These are phyloP conservation scores for Pulicaria dysenterica DNA, from an alignment of 129 eudicot species.

Conservation along the genomic window DNA sequence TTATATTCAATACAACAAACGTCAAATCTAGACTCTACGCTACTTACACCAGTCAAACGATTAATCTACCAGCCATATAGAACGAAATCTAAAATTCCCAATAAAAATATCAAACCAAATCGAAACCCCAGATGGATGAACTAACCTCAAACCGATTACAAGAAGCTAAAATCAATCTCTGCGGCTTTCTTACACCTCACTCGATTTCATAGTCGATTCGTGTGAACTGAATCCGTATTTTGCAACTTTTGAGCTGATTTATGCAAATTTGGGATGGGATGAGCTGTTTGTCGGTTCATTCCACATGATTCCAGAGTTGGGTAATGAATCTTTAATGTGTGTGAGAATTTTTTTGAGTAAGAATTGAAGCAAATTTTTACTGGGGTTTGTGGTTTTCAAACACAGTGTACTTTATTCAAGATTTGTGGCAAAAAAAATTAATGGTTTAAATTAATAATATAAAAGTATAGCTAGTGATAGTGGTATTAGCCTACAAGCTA, in stretches of 20 bases:
- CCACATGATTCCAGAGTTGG: slow-evolving; percentile 34
- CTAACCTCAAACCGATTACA: slow-evolving; percentile 28
- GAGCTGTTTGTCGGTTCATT: slow-evolving; percentile 39
- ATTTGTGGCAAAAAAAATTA: neutral
- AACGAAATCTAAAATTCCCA: neutral
- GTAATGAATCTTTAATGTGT: slow-evolving; percentile 35
- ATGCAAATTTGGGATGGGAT: slow-evolving; percentile 12
- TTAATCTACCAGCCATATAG: neutral
- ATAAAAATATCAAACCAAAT: neutral
- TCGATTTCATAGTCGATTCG: slow-evolving; percentile 11
- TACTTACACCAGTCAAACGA: neutral
- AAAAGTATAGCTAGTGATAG: neutral
- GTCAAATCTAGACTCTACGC: slow-evolving; percentile 8
- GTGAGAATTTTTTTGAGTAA: neutral
- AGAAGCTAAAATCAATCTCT: neutral
- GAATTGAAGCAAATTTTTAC: neutral
- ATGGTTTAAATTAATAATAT: neutral
- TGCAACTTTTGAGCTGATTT: slow-evolving; percentile 33
- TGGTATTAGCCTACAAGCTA: neutral
- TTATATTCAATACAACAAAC: slow-evolving; percentile 5
- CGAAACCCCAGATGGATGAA: neutral
- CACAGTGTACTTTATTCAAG: neutral
- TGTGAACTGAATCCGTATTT: slow-evolving; percentile 21
- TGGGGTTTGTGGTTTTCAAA: neutral
- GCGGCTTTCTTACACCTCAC: neutral